A percentile compares a stretch with the other conserved stretches of the same genome.
Conservation (phyloP, 768 basidiomycete species). For the Leccinum fibrillosum region DNA sequence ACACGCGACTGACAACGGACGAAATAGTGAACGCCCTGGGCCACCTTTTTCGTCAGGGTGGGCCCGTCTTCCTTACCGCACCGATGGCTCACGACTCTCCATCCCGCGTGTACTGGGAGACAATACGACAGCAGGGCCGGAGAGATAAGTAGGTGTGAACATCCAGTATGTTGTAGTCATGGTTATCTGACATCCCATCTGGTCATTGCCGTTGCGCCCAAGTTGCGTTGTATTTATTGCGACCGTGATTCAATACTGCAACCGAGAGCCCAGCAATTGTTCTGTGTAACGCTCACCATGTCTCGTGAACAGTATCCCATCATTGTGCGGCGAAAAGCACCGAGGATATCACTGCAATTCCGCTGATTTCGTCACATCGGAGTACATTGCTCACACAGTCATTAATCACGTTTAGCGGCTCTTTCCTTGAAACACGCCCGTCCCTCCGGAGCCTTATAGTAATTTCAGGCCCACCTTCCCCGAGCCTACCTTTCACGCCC, state of each 20-base stretch:
- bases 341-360: not conserved
- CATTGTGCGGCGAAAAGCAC: not conserved
- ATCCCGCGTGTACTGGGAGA: not conserved
- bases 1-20: slow-evolving; percentile 10
- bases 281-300: not conserved
- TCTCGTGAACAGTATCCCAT: not conserved
- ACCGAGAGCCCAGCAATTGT: not conserved
- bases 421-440: slow-evolving; percentile 18
- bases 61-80: not conserved
- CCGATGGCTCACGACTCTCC: not conserved
- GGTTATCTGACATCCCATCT: slow-evolving; percentile 11
- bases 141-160: slow-evolving; percentile 1
- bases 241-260: not conserved
- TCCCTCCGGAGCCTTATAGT: slow-evolving; percentile 3
- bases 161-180: slow-evolving; percentile 10
- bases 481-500: not conserved
- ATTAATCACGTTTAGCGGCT: not conserved
- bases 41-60: not conserved
- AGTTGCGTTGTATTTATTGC: slow-evolving; percentile 1
- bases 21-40: slow-evolving; percentile 3
- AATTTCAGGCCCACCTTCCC: not conserved
- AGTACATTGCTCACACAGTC: not conserved
- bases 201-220: not conserved
- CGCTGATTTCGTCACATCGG: not conserved
- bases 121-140: not conserved